phyloP scores from a whole-genome alignment of 2,329 filamentous ascomycete species.

The Colletotrichum tamarilloi region DNA sequence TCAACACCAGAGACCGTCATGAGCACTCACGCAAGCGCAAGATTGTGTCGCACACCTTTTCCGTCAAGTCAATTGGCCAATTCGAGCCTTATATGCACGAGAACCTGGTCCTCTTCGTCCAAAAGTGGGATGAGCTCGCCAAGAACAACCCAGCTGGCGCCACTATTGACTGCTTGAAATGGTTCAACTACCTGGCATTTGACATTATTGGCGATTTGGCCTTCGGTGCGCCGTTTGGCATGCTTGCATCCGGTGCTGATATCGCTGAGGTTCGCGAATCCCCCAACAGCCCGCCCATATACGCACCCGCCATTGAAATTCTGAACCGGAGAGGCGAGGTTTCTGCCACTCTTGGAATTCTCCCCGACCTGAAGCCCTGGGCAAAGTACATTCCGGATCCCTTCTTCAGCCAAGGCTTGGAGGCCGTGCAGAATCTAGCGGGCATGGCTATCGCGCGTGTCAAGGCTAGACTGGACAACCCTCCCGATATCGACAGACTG shows the following conservation, averaged over 20 bases:
- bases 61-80: conserved; percentile 80
- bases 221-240: conserved; percentile 38
- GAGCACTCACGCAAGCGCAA: conserved; percentile 93
- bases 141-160: conserved; percentile 44
- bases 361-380: conserved; percentile 80
- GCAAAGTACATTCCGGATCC: conserved; percentile 84
- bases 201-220: conserved; percentile 39
- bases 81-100: conserved; percentile 90
- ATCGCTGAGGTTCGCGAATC: conserved; percentile 47
- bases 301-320: conserved; percentile 85
- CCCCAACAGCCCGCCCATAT: conserved; percentile 71
- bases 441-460: conserved; percentile 91
- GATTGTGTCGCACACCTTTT: conserved; percentile 88
- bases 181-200: conserved; percentile 34
- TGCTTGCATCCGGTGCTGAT: conserved; percentile 34
- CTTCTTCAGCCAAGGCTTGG: conserved; percentile 81
- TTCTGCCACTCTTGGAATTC: conserved; percentile 80
- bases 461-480: conserved; percentile 76
- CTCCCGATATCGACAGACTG: conserved; percentile 74
- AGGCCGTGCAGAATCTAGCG: conserved; percentile 82
- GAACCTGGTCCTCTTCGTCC: conserved; percentile 80
- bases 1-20: conserved; percentile 85
- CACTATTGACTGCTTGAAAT: conserved; percentile 72
- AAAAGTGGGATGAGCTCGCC: conserved; percentile 75
- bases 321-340: conserved; percentile 90